Base-by-base conservation (phyloP, 1,139 yeast species). In the Pichiaceae sp. region DNA sequence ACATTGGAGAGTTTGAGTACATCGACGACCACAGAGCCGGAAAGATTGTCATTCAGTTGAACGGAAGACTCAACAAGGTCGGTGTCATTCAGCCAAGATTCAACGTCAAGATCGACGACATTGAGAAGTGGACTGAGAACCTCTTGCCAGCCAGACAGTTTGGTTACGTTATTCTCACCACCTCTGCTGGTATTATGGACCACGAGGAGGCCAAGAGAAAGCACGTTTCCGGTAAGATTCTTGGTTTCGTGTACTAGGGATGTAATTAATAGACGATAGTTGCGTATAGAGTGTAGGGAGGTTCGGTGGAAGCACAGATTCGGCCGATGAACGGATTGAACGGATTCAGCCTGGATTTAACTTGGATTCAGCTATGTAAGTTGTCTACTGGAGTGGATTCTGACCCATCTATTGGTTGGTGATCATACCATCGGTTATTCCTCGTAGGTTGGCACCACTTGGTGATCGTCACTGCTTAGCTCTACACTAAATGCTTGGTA, bases 161-260 rank as follows among this genome's bases (percentile, higher is more conserved):
- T 63, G 96, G 96, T 74, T 86, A 72, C 74, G 87, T 87, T 62
- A 83, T 87, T 67, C 78, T 87, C 64, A 87, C 97, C 68, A 89
- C 97, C 56, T 89, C 97, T 59, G 95, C 96, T 61, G 97, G 97
- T 71, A 89, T 89, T 60, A 86, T 89, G 95, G 96, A 89, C 77
- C 97, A 89, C 75, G 97, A 89, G 75, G 97, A 89, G 76, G 97
- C 97, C 60, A 86, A 96, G 81, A 83, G 96, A 80, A 89, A 89
- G 86, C 96, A 89, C 72, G 96, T 87, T 58, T 86, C 96, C 56
- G 96, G 96, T 68, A 87, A 87, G 76, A 82, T 87, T 63, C 78
- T 87, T 62, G 96, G 96, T 60, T 87, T 83, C 70, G 95, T 87
- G 50, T 87, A 87, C 78, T 85, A 80, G 64, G 35, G 40, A 6